Conservation (phyloP, 1,284 basidiomycete species). For the Irpex sp. region DNA sequence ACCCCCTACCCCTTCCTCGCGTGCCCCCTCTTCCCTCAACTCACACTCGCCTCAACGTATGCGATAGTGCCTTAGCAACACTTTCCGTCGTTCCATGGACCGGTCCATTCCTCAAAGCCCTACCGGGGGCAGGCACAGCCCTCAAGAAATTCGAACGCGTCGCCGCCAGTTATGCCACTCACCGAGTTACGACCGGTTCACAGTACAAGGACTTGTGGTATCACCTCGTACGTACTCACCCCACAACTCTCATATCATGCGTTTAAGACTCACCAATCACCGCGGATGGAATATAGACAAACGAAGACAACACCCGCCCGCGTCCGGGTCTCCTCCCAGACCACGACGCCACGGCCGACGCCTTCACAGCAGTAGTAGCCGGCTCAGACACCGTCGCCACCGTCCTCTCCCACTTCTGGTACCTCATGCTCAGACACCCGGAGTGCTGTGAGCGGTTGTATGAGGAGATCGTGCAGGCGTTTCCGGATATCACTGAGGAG, state of each 20-base stretch:
- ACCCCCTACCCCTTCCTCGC: too few species aligned
- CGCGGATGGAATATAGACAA: neutral
- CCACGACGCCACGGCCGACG: neutral
- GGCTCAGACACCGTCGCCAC: slow-evolving; percentile 13
- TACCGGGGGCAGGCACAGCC: neutral
- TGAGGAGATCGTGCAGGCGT: slow-evolving; percentile 7
- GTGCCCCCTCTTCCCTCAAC: too few species aligned
- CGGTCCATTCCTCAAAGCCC: neutral
- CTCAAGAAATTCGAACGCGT: neutral
- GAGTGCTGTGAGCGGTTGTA: slow-evolving; percentile 5
- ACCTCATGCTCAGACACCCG: slow-evolving; percentile 10
- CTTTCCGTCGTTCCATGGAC: neutral
- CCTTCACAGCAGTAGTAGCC: neutral
- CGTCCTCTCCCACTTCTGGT: slow-evolving; percentile 8
- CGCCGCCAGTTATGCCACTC: neutral
- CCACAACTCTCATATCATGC: neutral
- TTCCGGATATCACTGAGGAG: slow-evolving; percentile 1
- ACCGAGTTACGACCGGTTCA: neutral
- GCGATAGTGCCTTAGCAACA: neutral
- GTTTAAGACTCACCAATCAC: neutral
- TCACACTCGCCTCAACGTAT: neutral
- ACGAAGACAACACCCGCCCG: neutral
- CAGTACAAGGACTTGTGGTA: neutral
- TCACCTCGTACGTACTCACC: neutral
- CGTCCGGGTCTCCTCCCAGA: too few species aligned